Percentiles rank a stretch among this genome's conserved stretches.
Conservation (phyloP, 179 eudicot species). For the Spinacia oleracea region DNA sequence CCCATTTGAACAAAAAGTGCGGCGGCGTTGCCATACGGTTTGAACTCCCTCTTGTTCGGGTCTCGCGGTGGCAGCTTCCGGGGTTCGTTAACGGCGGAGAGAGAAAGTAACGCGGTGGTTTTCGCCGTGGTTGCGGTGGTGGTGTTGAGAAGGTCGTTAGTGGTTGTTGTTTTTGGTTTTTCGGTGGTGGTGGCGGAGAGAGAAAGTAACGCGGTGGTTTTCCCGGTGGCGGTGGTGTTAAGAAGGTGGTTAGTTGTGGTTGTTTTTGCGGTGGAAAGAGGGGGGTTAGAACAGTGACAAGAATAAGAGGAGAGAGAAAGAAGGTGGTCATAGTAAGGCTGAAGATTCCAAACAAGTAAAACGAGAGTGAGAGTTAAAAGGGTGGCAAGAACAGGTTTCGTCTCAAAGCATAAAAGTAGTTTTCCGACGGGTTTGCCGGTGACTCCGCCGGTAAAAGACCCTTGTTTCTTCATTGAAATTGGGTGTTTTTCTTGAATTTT, state of each 20-base stretch:
- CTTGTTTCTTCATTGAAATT: slow-evolving; percentile 30
- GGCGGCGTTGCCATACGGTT: slow-evolving; percentile 46
- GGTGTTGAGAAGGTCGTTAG: slow-evolving; percentile 4
- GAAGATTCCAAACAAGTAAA: slow-evolving; percentile 52
- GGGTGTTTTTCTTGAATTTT: neutral
- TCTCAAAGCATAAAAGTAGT: slow-evolving; percentile 40
- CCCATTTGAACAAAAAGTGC: slow-evolving; percentile 38
- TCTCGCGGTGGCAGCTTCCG: neutral
- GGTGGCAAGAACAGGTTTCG: slow-evolving; percentile 50
- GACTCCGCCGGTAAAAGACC: slow-evolving; percentile 3
- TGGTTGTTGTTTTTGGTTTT: neutral
- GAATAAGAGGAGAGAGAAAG: slow-evolving; percentile 30
- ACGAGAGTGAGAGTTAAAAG: slow-evolving; percentile 47
- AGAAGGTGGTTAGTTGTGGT: slow-evolving; percentile 6
- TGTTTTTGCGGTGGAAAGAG: neutral
- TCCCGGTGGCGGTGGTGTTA: neutral
- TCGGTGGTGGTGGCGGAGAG: slow-evolving; percentile 11
- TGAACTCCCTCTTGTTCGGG: slow-evolving; percentile 38
- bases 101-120: slow-evolving; percentile 6
- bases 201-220: slow-evolving; percentile 5
- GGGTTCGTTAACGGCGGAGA: neutral
- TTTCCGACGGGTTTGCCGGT: slow-evolving; percentile 29
- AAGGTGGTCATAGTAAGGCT: slow-evolving; percentile 47
- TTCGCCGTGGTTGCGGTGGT: neutral
- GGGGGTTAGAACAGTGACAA: slow-evolving; percentile 22